Evolutionary conservation across 306 rosid genomes (phyloP).

Genomic region (Pterocarpus santalinus): DNA sequence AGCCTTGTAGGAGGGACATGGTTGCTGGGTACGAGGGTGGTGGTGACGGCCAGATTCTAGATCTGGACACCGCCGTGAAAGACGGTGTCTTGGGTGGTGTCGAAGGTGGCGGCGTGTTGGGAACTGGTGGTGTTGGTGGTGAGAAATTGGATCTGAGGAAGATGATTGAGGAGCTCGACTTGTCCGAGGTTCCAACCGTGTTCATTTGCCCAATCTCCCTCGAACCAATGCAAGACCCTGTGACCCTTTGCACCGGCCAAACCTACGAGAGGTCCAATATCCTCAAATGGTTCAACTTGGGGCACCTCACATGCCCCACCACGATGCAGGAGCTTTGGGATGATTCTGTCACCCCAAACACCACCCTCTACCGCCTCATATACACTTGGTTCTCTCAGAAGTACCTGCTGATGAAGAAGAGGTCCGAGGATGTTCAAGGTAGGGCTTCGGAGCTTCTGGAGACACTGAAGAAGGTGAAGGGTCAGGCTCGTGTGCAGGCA

Average conservation of each 20-base stretch:
- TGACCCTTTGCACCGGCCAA: conserved; percentile 85
- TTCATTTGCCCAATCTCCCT: conserved; percentile 88
- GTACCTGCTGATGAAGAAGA: conserved; percentile 75
- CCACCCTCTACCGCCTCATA: conserved; percentile 68
- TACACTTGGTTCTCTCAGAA: conserved; percentile 79
- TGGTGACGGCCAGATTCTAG: conserved; percentile 78
- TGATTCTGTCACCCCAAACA: conserved; percentile 77
- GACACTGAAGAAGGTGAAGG: conserved; percentile 75
- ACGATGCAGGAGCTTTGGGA: conserved; percentile 94
- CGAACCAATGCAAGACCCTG: conserved; percentile 90
- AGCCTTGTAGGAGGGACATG: conserved; percentile 61
- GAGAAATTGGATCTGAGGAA: conserved; percentile 80
- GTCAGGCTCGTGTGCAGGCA: conserved; percentile 78
- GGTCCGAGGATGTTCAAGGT: conserved; percentile 83
- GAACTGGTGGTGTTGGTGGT: conserved; percentile 43
- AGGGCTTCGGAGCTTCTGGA: conserved; percentile 74
- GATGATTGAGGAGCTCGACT: conserved; percentile 79
- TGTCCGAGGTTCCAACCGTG: conserved; percentile 74
- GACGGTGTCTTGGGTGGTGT: conserved; percentile 76
- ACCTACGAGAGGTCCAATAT: conserved; percentile 83
- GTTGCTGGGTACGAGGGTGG: conserved; percentile 69
- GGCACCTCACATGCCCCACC: conserved; percentile 80
- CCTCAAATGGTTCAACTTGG: conserved; percentile 79
- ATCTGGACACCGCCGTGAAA: conserved; percentile 83
- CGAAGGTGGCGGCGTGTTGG: conserved; percentile 57